phyloP scores from a whole-genome alignment of 768 basidiomycete species.

The Hemileccinum impolitum region DNA sequence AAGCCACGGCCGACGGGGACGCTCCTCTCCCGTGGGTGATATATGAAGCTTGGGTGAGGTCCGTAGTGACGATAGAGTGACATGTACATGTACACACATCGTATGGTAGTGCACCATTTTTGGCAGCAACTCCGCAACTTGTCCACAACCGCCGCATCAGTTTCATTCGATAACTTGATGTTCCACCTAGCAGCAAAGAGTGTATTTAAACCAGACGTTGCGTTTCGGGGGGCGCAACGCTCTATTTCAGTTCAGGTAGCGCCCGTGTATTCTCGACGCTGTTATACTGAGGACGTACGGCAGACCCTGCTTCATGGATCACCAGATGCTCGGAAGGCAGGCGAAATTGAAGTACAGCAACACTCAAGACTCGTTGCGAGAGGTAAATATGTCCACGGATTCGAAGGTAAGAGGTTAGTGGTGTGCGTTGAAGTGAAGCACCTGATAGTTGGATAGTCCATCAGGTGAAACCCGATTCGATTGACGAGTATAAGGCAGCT shows the following conservation, averaged over 20 bases:
- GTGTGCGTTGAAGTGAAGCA: neutral
- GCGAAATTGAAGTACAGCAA: constrained; percentile 71
- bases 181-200: constrained; percentile 18
- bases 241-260: constrained; percentile 64
- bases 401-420: constrained; percentile 56
- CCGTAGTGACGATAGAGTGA: too few species aligned
- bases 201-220: constrained; percentile 9
- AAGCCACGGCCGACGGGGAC: constrained; percentile 24
- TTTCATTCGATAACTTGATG: constrained; percentile 18
- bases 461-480: constrained; percentile 75
- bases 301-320: constrained; percentile 94
- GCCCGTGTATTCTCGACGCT: constrained; percentile 18
- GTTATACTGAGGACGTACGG: constrained; percentile 25
- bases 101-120: too few species aligned
- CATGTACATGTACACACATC: too few species aligned
- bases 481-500: constrained; percentile 82
- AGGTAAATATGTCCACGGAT: constrained; percentile 91
- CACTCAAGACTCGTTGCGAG: constrained; percentile 88
- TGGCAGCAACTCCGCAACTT: constrained; percentile 20
- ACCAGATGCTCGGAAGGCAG: constrained; percentile 79
- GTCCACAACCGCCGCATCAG: neutral
- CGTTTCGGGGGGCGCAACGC: constrained; percentile 35
- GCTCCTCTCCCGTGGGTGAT: constrained; percentile 35
- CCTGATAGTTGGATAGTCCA: constrained; percentile 54
- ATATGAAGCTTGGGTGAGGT: constrained; percentile 42